Conservation (phyloP, 371 early-diverging fungal species). For the Mortierella sp. region DNA sequence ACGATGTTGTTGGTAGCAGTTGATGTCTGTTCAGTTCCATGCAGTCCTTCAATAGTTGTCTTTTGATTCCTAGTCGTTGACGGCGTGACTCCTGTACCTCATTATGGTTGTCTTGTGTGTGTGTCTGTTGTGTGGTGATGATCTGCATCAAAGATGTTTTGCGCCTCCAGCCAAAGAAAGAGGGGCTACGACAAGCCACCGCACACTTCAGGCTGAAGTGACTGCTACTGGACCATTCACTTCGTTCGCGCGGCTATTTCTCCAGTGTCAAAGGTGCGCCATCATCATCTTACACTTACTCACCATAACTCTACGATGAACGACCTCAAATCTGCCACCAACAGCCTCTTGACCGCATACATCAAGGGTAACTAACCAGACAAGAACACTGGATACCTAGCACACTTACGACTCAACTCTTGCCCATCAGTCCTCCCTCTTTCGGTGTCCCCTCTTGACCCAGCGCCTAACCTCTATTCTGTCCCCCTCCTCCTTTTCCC, state of each 20-base stretch:
- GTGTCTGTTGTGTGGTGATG: neutral
- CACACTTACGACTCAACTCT: neutral
- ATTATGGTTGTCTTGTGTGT: conserved; percentile 1
- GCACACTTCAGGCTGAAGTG: neutral
- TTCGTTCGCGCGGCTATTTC: neutral
- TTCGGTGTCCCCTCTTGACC: neutral
- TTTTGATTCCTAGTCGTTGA: conserved; percentile 13
- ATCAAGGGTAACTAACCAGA: conserved; percentile 29
- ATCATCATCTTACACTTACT: conserved; percentile 18
- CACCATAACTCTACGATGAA: conserved; percentile 24
- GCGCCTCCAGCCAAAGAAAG: neutral
- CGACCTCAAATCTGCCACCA: conserved; percentile 42
- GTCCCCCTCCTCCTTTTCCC: neutral
- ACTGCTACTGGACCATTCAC: neutral
- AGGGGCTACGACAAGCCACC: neutral
- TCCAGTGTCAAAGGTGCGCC: neutral
- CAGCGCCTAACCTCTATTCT: neutral
- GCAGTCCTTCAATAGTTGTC: conserved; percentile 5
- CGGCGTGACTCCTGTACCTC: conserved; percentile 12
- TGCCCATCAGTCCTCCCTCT: neutral
- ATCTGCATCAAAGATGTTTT: conserved; percentile 9
- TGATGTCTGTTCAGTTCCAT: neutral
- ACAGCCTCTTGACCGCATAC: conserved; percentile 35
- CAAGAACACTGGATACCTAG: neutral
- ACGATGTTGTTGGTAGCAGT: neutral